Evolutionary conservation across 371 early-diverging fungal species (phyloP).

Genomic region (Mortierella sp.): DNA sequence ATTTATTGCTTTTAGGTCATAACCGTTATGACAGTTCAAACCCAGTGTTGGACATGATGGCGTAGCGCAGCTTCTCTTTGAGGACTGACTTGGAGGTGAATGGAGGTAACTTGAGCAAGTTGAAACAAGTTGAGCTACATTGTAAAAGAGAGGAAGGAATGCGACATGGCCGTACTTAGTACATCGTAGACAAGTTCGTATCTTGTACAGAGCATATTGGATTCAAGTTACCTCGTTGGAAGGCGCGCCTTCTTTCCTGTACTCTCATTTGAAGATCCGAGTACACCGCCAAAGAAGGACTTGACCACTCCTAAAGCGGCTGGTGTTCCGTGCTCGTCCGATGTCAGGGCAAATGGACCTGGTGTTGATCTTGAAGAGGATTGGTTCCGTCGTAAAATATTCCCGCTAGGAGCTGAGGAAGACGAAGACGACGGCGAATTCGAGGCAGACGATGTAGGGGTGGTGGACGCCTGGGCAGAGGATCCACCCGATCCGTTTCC

Average conservation of each 20-base stretch:
- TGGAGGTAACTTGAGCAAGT: conserved; percentile 88
- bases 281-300: conserved; percentile 61
- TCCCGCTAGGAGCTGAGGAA: conserved; percentile 2
- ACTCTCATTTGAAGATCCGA: conserved; percentile 37
- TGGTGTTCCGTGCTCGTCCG: conserved; percentile 37
- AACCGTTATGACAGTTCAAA: conserved; percentile 58
- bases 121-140: conserved; percentile 77
- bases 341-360: conserved; percentile 14
- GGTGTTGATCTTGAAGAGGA: conserved; percentile 4
- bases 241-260: conserved; percentile 60
- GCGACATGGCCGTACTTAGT: too few species aligned
- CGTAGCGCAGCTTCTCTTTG: conserved; percentile 64
- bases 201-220: too few species aligned
- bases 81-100: conserved; percentile 65
- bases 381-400: background rate
- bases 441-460: too few species aligned
- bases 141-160: background rate
- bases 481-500: conserved; percentile 5
- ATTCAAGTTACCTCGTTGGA: conserved; percentile 66
- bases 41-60: conserved; percentile 64
- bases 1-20: too few species aligned
- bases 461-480: background rate
- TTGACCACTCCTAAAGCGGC: conserved; percentile 55
- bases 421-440: conserved; percentile 16
- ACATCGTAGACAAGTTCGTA: too few species aligned